phyloP scores from a whole-genome alignment of 257 asterid species.

The Thymus quinquecostatus region DNA sequence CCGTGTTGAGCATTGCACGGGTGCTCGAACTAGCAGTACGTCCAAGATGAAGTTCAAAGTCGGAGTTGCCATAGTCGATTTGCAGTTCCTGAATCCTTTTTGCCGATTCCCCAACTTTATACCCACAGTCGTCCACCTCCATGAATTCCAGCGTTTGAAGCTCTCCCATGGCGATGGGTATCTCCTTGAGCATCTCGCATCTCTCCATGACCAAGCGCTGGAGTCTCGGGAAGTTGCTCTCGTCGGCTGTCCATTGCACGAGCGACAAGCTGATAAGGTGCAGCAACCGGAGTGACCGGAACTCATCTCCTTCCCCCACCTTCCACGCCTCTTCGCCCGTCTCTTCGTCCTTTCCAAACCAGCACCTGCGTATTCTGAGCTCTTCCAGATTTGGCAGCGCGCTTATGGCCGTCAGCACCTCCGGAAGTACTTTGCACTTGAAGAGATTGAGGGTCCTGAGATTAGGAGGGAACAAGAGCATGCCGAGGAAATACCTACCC shows the following conservation, averaged over 20 bases:
- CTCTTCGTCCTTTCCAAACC: neutral
- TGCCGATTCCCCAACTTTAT: no score
- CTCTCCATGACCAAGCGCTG: neutral
- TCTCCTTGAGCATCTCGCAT: neutral
- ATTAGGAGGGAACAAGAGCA: conserved; percentile 10
- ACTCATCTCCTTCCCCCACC: neutral
- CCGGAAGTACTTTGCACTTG: neutral
- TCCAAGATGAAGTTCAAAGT: no score
- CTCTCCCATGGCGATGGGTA: neutral
- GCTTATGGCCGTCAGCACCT: conserved; percentile 1
- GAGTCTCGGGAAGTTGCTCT: conserved; percentile 25
- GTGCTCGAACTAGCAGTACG: no score
- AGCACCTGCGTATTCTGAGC: conserved; percentile 2
- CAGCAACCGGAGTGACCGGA: neutral
- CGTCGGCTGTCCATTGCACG: conserved; percentile 13
- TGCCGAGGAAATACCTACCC: neutral
- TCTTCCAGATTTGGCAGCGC: conserved; percentile 24
- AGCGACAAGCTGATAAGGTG: neutral
- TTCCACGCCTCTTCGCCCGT: neutral
- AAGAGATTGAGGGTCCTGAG: conserved; percentile 20
- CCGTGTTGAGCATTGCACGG: no score
- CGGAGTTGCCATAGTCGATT: no score
- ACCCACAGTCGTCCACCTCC: no score
- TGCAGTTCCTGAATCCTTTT: no score
- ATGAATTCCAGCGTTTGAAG: conserved; percentile 35